Percentiles rank a stretch among this genome's conserved stretches.
phyloP scores from a whole-genome alignment of 768 basidiomycete genomes.

The Auricularia auricula-judae region DNA sequence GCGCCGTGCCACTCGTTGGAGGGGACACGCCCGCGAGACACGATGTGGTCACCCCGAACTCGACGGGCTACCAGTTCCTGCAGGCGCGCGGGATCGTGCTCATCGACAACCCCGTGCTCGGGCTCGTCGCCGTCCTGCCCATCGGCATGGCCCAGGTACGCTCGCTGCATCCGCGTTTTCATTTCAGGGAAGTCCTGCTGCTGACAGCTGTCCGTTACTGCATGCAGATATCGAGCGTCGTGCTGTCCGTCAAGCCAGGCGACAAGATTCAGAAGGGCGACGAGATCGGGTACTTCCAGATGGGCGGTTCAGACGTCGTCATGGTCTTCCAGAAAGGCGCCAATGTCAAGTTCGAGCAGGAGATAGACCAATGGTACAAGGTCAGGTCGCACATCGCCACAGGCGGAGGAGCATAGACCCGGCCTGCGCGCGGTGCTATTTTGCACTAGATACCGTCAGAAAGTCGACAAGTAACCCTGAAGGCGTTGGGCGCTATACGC shows the following conservation, averaged over 20 bases:
- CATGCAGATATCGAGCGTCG: constrained; percentile 8
- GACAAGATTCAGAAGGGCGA: constrained; percentile 10
- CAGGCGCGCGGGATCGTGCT: constrained; percentile 13
- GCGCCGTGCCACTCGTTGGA: background rate
- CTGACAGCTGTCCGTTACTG: no score
- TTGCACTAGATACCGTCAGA: no score
- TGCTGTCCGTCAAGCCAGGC: constrained; percentile 11
- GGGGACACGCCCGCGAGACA: background rate
- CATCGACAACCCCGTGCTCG: constrained; percentile 10
- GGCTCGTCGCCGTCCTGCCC: constrained; percentile 15
- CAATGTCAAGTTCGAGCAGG: no score
- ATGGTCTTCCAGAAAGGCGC: constrained; percentile 14
- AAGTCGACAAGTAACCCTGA: no score
- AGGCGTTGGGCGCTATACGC: no score
- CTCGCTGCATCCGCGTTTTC: no score
- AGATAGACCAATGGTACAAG: no score
- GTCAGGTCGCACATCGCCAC: no score
- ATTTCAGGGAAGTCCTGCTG: no score
- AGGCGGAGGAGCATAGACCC: no score
- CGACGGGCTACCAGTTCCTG: constrained; percentile 14
- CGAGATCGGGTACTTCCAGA: constrained; percentile 13
- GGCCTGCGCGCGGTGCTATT: no score
- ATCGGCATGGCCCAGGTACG: constrained; percentile 16
- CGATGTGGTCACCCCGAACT: constrained; percentile 7
- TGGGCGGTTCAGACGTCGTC: constrained; percentile 14